Evolutionary conservation across 345 rosid genomes (phyloP).

Genomic region (Eucalyptus regnans): DNA sequence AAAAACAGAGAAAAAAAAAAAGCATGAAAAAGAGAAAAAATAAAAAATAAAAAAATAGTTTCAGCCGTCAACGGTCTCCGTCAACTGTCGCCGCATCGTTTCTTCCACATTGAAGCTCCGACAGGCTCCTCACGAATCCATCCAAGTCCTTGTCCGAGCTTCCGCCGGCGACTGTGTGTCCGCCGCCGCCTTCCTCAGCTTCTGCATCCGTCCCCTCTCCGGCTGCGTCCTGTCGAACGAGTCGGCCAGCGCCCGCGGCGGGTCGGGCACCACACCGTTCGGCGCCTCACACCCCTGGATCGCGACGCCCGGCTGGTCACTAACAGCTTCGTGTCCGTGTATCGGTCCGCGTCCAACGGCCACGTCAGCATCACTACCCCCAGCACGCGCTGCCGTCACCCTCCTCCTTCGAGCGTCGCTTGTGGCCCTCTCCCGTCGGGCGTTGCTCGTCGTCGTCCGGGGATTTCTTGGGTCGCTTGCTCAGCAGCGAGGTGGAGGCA

Average conservation of each 20-base stretch:
- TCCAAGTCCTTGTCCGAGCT: conserved; percentile 35
- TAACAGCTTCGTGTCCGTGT: conserved; percentile 20
- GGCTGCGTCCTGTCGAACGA: conserved; percentile 1
- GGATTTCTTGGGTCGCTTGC: neutral
- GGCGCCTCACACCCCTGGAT: conserved; percentile 26
- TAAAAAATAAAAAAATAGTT: no score
- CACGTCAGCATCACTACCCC: neutral
- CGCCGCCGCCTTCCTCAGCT: conserved; percentile 19
- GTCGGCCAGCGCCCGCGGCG: conserved; percentile 17
- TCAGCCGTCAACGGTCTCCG: no score
- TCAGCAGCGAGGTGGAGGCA: neutral
- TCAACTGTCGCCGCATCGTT: neutral
- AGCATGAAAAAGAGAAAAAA: no score
- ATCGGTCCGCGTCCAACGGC: conserved; percentile 34
- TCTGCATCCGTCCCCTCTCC: conserved; percentile 2
- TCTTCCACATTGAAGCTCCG: neutral
- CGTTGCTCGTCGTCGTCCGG: neutral
- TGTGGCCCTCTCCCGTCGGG: neutral
- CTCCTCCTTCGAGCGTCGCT: neutral
- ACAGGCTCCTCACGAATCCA: conserved; percentile 16
- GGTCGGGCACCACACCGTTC: conserved; percentile 13
- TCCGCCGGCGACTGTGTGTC: conserved; percentile 27
- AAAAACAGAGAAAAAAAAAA: neutral
- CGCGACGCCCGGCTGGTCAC: conserved; percentile 36
- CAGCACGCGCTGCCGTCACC: neutral